Conservation (phyloP, 164 flowering plant genomes). For the Houttuynia cordata region DNA sequence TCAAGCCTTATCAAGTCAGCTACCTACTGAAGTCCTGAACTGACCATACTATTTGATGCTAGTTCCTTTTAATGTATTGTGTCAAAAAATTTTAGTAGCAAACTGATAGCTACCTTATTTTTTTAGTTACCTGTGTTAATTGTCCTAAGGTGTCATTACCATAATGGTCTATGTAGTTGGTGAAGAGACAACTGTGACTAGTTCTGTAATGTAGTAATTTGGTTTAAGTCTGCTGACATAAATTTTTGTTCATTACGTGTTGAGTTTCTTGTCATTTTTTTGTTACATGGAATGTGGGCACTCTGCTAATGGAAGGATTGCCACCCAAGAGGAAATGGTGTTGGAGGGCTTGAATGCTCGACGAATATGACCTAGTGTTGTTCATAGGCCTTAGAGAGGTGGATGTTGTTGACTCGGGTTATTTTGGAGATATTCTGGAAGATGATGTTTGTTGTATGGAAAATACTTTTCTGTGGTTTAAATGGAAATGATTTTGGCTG, state of each 20-base stretch:
- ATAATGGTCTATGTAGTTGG: neutral
- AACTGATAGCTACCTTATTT: neutral
- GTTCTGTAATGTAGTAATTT: no score
- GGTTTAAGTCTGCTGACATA: neutral
- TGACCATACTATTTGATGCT: neutral
- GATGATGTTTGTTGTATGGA: no score
- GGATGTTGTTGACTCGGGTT: no score
- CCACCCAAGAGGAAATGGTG: no score
- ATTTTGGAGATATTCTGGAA: no score
- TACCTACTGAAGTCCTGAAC: conserved; percentile 12
- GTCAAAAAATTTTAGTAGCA: neutral
- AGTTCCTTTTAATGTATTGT: no score
- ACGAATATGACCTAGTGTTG: no score
- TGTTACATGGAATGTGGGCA: neutral
- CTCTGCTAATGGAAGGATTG: no score
- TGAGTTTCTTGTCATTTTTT: neutral
- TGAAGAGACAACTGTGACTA: neutral
- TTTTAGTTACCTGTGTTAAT: neutral
- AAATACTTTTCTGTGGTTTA: no score
- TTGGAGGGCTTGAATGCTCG: no score
- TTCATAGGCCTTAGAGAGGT: no score
- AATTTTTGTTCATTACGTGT: neutral
- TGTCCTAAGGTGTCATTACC: neutral
- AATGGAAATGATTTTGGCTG: no score
- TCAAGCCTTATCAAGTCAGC: conserved; percentile 15